phyloP scores from a whole-genome alignment of 73 alveolate genomes.

The Paramecium sexaurelia region DNA sequence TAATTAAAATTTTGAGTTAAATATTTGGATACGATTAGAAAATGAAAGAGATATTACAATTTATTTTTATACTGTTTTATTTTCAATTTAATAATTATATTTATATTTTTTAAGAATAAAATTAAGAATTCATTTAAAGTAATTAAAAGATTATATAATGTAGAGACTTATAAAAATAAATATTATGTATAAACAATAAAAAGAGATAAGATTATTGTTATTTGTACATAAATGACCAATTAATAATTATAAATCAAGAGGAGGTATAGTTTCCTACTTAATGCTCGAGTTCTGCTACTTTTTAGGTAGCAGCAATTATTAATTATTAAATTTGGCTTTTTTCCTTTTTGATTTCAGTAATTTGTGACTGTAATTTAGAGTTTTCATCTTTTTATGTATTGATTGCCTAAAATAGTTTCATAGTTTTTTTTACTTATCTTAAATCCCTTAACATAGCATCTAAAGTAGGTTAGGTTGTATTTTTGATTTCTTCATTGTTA shows the following conservation, averaged over 20 bases:
- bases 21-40: too few relatives aligned
- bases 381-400: slow-evolving; percentile 55
- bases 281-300: slow-evolving; percentile 57
- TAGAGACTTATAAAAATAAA: neutral
- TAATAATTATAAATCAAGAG: slow-evolving; percentile 14
- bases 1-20: too few relatives aligned
- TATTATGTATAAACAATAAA: neutral
- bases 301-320: slow-evolving; percentile 55
- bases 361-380: slow-evolving; percentile 35
- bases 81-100: too few relatives aligned
- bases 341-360: slow-evolving; percentile 52
- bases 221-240: neutral
- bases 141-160: too few relatives aligned
- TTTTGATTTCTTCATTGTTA: slow-evolving; percentile 53
- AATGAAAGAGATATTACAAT: too few relatives aligned
- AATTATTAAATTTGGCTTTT: slow-evolving; percentile 18
- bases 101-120: too few relatives aligned
- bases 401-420: slow-evolving; percentile 31
- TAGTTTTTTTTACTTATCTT: neutral
- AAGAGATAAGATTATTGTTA: neutral
- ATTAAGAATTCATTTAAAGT: too few relatives aligned
- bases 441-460: slow-evolving; percentile 57
- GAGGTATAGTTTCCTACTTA: slow-evolving; percentile 60
- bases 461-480: slow-evolving; percentile 58
- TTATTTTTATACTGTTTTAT: too few relatives aligned